These are phyloP conservation scores for Leccinum glutinopallens DNA, from an alignment of 1,284 basidiomycete genomes.

Conservation along the genomic window DNA sequence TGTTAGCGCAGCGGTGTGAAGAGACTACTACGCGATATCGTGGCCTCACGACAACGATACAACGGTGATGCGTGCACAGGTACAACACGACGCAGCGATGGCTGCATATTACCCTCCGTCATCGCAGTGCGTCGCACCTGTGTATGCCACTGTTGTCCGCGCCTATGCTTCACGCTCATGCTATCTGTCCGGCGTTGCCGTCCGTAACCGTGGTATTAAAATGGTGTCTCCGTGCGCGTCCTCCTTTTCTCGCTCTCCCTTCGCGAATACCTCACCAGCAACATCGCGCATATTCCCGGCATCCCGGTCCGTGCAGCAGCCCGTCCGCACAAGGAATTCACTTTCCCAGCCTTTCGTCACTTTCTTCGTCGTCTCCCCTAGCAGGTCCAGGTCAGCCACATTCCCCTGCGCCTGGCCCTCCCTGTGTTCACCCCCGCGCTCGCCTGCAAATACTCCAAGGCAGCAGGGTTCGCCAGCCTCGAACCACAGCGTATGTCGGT, in stretches of 20 bases:
- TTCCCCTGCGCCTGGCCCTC: background rate
- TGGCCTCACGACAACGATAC: too few species aligned
- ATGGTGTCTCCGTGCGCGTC: conserved; percentile 8
- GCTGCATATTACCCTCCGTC: too few species aligned
- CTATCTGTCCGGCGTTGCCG: too few species aligned
- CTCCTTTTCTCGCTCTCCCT: conserved; percentile 22
- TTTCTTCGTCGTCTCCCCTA: conserved; percentile 14
- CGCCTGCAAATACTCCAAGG: conserved; percentile 12
- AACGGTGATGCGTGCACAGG: too few species aligned
- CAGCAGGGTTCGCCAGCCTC: conserved; percentile 17
- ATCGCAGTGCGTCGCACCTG: too few species aligned
- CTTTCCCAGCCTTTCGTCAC: conserved; percentile 20
- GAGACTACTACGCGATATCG: too few species aligned
- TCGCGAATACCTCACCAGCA: conserved; percentile 9
- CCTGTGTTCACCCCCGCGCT: conserved; percentile 6
- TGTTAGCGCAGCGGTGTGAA: too few species aligned
- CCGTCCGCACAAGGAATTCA: conserved; percentile 18
- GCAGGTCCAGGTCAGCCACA: conserved; percentile 8
- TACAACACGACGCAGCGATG: too few species aligned
- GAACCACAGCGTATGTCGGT: conserved; percentile 16
- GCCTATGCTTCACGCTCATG: too few species aligned
- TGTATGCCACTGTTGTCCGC: too few species aligned
- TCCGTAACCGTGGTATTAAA: too few species aligned
- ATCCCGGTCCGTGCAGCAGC: conserved; percentile 17
- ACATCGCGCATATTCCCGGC: conserved; percentile 9